phyloP scores from a whole-genome alignment of 495 filamentous ascomycete genomes.

The Penicillium riverlandense region DNA sequence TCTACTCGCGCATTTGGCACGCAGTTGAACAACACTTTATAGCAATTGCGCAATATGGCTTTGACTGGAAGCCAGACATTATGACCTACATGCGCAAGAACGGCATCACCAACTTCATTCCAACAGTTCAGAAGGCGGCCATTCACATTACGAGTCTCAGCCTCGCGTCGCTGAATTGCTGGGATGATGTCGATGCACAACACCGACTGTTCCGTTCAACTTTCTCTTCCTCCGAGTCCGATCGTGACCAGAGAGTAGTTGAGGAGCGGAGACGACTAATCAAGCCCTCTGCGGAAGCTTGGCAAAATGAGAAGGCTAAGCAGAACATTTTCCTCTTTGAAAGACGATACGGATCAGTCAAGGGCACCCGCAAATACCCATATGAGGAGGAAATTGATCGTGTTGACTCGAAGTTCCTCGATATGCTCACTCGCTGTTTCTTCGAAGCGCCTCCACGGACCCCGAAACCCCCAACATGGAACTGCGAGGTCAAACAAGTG shows the following conservation, averaged over 20 bases:
- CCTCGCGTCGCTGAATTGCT: slow-evolving; percentile 17
- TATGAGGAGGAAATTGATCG: slow-evolving; percentile 18
- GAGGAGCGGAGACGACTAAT: slow-evolving; percentile 2
- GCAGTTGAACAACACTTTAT: slow-evolving; percentile 27
- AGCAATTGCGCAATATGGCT: background rate
- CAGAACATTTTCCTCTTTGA: slow-evolving; percentile 15
- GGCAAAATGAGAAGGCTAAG: background rate
- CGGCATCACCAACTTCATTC: slow-evolving; percentile 19
- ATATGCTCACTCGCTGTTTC: slow-evolving; percentile 6
- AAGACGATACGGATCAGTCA: slow-evolving; percentile 7
- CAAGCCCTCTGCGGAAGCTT: background rate
- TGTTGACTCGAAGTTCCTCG: slow-evolving; percentile 1
- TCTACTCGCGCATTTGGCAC: slow-evolving; percentile 22
- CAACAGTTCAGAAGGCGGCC: slow-evolving; percentile 14
- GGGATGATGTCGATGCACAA: slow-evolving; percentile 17
- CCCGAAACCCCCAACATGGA: background rate
- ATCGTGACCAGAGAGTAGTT: slow-evolving; percentile 10
- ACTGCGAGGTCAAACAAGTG: no score
- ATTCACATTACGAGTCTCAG: slow-evolving; percentile 21
- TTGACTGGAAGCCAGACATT: slow-evolving; percentile 2
- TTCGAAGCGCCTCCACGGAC: background rate
- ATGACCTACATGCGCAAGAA: slow-evolving; percentile 9
- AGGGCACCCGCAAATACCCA: slow-evolving; percentile 15
- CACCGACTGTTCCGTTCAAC: slow-evolving; percentile 7
- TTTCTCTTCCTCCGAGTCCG: background rate